These are phyloP conservation scores for Entamoeba invadens DNA, from an alignment of 208 protist species.

Conservation along the genomic window DNA sequence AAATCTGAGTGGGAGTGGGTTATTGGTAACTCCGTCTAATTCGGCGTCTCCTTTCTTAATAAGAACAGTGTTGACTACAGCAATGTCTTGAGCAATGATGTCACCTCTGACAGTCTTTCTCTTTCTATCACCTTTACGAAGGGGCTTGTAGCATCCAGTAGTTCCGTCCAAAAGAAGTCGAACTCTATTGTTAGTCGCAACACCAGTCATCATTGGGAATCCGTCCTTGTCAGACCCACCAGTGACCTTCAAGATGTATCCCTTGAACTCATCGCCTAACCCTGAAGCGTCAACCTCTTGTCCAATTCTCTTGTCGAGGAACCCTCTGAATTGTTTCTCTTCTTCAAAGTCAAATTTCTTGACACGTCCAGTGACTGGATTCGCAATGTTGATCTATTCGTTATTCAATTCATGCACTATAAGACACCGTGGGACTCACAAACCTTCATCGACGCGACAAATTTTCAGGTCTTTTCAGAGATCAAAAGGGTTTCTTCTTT, in stretches of 20 bases:
- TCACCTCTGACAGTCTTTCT: slow-evolving; percentile 93
- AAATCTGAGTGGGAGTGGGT: slow-evolving; percentile 68
- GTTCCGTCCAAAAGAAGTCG: slow-evolving; percentile 72
- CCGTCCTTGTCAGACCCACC: slow-evolving; percentile 98
- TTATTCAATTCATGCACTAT: too few relatives aligned
- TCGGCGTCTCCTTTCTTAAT: slow-evolving; percentile 76
- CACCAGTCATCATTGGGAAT: slow-evolving; percentile 98
- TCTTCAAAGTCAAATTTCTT: slow-evolving; percentile 68
- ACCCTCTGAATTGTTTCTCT: slow-evolving; percentile 54
- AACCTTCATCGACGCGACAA: too few relatives aligned
- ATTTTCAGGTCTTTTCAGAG: too few relatives aligned
- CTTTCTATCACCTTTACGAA: slow-evolving; percentile 79
- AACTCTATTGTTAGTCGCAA: slow-evolving; percentile 69
- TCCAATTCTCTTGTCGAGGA: slow-evolving; percentile 63
- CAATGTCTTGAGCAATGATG: slow-evolving; percentile 79
- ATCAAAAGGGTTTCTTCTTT: too few relatives aligned
- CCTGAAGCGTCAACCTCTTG: slow-evolving; percentile 60
- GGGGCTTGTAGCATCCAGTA: slow-evolving; percentile 48
- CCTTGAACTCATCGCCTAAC: slow-evolving; percentile 69
- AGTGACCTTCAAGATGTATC: slow-evolving; percentile 92
- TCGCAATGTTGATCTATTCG: slow-evolving; percentile 67
- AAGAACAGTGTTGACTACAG: slow-evolving; percentile 85
- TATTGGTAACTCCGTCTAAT: slow-evolving; percentile 86
- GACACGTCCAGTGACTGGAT: slow-evolving; percentile 60
- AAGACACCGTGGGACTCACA: too few relatives aligned